A percentile compares a stretch with the other conserved stretches of the same genome.
Conservation (phyloP, 2,329 filamentous ascomycete species). For the Ophiostoma tasmaniense region DNA sequence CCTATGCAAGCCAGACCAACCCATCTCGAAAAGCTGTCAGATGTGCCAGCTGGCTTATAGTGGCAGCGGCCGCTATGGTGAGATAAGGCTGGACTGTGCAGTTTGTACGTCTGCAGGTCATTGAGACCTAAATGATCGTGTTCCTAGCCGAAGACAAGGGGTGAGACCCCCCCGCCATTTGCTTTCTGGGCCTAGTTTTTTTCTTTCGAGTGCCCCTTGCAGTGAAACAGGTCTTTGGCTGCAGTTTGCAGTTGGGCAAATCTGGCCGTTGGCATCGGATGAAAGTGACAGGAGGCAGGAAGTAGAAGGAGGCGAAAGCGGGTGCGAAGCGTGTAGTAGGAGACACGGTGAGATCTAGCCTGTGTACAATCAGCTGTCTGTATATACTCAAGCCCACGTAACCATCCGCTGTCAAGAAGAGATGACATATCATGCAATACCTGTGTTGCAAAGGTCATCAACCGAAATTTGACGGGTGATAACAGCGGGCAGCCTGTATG, state of each 20-base stretch:
- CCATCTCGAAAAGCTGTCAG: neutral
- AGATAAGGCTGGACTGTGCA: neutral
- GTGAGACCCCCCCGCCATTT: neutral
- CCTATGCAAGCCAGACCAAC: neutral
- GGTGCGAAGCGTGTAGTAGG: neutral
- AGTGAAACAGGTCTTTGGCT: neutral
- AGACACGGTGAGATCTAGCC: neutral
- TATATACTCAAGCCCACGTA: neutral
- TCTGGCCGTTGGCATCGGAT: neutral
- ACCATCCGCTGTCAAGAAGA: neutral
- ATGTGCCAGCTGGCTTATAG: neutral
- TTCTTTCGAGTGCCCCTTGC: neutral
- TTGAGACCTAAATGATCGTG: neutral
- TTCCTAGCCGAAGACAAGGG: neutral
- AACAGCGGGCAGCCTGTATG: neutral
- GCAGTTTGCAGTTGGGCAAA: neutral
- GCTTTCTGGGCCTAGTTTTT: neutral
- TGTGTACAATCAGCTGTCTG: neutral
- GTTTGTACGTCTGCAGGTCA: neutral
- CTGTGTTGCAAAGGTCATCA: neutral
- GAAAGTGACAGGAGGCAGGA: neutral
- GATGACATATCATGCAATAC: neutral
- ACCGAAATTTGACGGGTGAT: neutral
- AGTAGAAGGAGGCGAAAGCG: neutral
- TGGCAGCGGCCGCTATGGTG: neutral